A percentile compares a stretch with the other conserved stretches of the same genome.
Evolutionary conservation across 2,329 filamentous ascomycete species (phyloP).

Genomic region (Balansia obtecta): DNA sequence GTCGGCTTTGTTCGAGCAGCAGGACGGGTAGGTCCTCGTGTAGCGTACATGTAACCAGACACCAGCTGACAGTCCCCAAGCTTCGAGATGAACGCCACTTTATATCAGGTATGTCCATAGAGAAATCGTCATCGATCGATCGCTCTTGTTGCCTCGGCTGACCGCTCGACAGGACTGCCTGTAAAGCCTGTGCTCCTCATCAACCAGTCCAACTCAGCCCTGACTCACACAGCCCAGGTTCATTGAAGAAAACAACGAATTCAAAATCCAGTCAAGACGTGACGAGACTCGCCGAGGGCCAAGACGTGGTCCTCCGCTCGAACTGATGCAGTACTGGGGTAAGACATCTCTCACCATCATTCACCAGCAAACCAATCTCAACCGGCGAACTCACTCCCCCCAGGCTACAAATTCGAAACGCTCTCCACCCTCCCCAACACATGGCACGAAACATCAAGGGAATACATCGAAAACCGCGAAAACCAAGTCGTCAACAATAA

Average conservation of each 20-base stretch:
- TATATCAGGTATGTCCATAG: conserved; percentile 59
- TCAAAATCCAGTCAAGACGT: conserved; percentile 51
- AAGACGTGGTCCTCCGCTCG: conserved; percentile 41
- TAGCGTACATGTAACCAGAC: neutral
- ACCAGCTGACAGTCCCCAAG: neutral
- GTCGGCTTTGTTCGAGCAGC: conserved; percentile 68
- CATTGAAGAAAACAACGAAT: conserved; percentile 79
- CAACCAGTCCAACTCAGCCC: neutral
- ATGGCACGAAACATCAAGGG: conserved; percentile 61
- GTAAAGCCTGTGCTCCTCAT: conserved; percentile 24
- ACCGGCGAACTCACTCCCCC: neutral
- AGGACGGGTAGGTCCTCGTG: conserved; percentile 48
- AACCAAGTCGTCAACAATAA: conserved; percentile 69
- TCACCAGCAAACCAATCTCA: neutral
- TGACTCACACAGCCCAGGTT: conserved; percentile 42
- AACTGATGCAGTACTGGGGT: conserved; percentile 93
- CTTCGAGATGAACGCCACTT: conserved; percentile 93
- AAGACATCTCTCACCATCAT: conserved; percentile 5
- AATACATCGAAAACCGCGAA: conserved; percentile 67
- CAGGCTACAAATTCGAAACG: conserved; percentile 95
- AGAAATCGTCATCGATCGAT: neutral
- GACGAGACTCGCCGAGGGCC: conserved; percentile 32
- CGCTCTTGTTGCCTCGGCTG: conserved; percentile 9
- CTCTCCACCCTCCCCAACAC: conserved; percentile 62
- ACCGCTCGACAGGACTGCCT: conserved; percentile 34